Conservation (phyloP, 306 rosid genomes). For the Malus sylvestris region DNA sequence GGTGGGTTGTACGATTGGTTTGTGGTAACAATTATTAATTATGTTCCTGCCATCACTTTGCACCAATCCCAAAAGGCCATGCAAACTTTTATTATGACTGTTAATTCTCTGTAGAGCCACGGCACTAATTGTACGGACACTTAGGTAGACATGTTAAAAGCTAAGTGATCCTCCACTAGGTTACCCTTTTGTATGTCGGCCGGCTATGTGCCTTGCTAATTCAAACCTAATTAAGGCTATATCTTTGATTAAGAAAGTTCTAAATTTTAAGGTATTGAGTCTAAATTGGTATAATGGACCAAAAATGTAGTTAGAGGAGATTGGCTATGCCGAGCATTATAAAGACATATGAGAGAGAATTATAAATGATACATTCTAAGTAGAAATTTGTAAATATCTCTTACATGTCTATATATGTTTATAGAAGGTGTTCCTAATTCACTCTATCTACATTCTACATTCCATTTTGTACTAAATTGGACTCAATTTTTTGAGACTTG, state of each 20-base stretch:
- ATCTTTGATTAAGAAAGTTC: too few relatives aligned
- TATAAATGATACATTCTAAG: too few relatives aligned
- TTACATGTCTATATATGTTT: too few relatives aligned
- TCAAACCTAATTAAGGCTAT: too few relatives aligned
- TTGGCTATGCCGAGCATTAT: too few relatives aligned
- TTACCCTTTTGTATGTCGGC: conserved; percentile 19
- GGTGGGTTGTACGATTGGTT: background rate
- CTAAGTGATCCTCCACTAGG: conserved; percentile 46
- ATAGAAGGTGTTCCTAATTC: background rate
- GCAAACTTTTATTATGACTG: background rate
- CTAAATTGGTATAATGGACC: too few relatives aligned
- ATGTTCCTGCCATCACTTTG: background rate
- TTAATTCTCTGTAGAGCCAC: conserved; percentile 5
- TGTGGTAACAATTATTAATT: conserved; percentile 12
- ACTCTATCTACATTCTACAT: background rate
- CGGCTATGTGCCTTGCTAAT: conserved; percentile 23
- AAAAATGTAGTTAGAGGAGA: too few relatives aligned
- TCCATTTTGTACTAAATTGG: background rate
- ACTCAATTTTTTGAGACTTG: background rate
- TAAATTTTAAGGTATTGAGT: too few relatives aligned
- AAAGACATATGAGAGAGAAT: too few relatives aligned
- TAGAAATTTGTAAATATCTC: too few relatives aligned
- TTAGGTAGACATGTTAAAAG: conserved; percentile 24
- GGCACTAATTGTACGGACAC: conserved; percentile 36
- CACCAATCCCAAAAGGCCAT: conserved; percentile 10